Evolutionary conservation across 2,329 filamentous ascomycete genomes (phyloP).

Genomic region (Mollisia scopiformis): DNA sequence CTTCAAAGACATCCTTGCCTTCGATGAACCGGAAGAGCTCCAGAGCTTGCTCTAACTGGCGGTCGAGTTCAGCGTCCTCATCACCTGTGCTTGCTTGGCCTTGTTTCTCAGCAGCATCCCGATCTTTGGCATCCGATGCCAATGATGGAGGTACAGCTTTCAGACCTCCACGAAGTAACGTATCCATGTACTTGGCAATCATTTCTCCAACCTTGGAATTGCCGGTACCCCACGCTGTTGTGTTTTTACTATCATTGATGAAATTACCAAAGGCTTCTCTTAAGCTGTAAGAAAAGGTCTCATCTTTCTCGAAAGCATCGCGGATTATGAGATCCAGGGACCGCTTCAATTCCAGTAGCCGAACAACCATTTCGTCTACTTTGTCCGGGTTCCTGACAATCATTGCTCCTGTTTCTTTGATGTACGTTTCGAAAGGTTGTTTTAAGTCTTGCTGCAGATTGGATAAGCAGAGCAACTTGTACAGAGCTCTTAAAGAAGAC

Average conservation of each 20-base stretch:
- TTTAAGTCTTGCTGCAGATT: constrained; percentile 72
- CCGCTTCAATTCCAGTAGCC: constrained; percentile 79
- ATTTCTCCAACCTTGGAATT: constrained; percentile 97
- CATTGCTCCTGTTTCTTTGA: constrained; percentile 70
- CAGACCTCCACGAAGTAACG: constrained; percentile 82
- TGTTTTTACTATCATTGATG: constrained; percentile 85
- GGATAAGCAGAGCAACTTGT: constrained; percentile 74
- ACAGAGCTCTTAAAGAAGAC: constrained; percentile 74
- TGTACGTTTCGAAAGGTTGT: constrained; percentile 77
- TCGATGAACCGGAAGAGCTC: constrained; percentile 97
- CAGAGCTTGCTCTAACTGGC: constrained; percentile 88
- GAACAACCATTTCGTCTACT: constrained; percentile 83
- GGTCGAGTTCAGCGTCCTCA: constrained; percentile 89
- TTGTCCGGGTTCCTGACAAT: constrained; percentile 83
- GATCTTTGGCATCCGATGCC: constrained; percentile 62
- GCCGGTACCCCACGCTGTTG: constrained; percentile 73
- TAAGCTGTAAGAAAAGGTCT: constrained; percentile 76
- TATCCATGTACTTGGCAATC: constrained; percentile 96
- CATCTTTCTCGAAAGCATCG: constrained; percentile 75
- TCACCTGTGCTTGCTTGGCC: constrained; percentile 73
- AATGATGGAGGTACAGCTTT: constrained; percentile 78
- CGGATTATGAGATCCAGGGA: constrained; percentile 77
- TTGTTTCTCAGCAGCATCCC: constrained; percentile 59
- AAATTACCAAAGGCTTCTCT: constrained; percentile 86
- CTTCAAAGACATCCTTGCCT: constrained; percentile 96